Evolutionary conservation across 192 early-diverging fungal genomes (phyloP).

Genomic region (Coemansia sp.): DNA sequence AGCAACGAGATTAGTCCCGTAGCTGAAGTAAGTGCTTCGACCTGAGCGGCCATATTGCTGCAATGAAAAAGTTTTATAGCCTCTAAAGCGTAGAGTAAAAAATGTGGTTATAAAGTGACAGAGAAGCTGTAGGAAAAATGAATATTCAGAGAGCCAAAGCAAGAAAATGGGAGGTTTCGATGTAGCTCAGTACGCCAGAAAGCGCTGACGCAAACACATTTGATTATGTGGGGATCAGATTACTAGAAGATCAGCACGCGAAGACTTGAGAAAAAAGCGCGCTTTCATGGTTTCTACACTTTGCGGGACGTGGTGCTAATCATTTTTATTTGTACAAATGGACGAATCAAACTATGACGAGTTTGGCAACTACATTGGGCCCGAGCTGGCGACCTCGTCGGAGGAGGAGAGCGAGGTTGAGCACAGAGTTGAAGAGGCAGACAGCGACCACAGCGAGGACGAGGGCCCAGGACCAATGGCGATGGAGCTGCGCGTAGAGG

Average conservation of each 20-base stretch:
- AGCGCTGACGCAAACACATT: conserved; percentile 9
- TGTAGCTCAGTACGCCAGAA: background rate
- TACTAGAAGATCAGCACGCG: background rate
- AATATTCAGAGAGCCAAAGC: background rate
- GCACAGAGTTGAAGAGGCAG: conserved; percentile 2
- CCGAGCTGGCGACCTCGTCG: conserved; percentile 71
- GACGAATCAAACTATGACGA: conserved; percentile 83
- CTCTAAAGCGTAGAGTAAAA: background rate
- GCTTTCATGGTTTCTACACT: too few species aligned
- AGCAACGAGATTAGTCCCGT: conserved; percentile 90
- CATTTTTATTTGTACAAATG: conserved; percentile 52
- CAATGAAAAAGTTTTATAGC: background rate
- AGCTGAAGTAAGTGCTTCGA: conserved; percentile 44
- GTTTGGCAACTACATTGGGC: conserved; percentile 99
- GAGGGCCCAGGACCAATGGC: conserved; percentile 21
- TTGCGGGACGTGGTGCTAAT: background rate
- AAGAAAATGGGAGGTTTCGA: background rate
- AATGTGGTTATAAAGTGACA: background rate
- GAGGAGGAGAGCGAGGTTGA: conserved; percentile 59
- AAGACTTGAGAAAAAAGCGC: background rate
- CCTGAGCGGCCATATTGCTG: conserved; percentile 32
- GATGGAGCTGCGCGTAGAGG: conserved; percentile 35
- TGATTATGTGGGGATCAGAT: conserved; percentile 1
- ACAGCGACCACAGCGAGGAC: conserved; percentile 21
- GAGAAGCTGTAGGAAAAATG: conserved; percentile 5